A percentile compares a stretch with the other conserved stretches of the same genome.
Evolutionary conservation across 768 basidiomycete genomes (phyloP).

Genomic region (Hygrophorus pudorinus): DNA sequence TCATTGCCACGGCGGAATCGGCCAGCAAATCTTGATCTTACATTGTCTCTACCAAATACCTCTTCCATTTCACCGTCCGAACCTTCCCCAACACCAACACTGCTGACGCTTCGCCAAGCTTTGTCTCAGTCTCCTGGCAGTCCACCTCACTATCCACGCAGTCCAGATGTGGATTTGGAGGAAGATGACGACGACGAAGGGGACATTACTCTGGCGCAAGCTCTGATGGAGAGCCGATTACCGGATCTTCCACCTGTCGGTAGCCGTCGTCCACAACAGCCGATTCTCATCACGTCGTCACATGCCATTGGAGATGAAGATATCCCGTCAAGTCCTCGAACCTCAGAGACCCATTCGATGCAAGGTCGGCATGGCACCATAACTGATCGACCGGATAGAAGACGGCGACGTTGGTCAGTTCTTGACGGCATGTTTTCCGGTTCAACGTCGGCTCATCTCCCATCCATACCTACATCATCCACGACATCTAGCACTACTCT

Average conservation of each 20-base stretch:
- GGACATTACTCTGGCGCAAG: slow-evolving; percentile 62
- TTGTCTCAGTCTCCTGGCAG: slow-evolving; percentile 32
- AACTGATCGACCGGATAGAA: slow-evolving; percentile 25
- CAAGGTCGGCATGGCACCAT: slow-evolving; percentile 21
- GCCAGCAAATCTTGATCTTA: slow-evolving; percentile 62
- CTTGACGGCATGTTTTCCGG: slow-evolving; percentile 31
- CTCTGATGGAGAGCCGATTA: slow-evolving; percentile 68
- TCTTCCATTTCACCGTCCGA: slow-evolving; percentile 21
- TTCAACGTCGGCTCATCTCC: not conserved
- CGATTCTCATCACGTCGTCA: slow-evolving; percentile 50
- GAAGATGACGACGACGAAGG: slow-evolving; percentile 57
- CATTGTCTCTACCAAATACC: slow-evolving; percentile 26
- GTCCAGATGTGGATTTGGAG: slow-evolving; percentile 21
- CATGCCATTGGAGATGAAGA: slow-evolving; percentile 34
- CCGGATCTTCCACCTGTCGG: slow-evolving; percentile 68
- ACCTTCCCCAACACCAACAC: slow-evolving; percentile 53
- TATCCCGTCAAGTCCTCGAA: slow-evolving; percentile 31
- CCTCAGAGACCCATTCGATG: slow-evolving; percentile 31
- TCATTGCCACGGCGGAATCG: slow-evolving; percentile 37
- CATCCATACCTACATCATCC: no score
- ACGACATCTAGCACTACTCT: slow-evolving; percentile 8
- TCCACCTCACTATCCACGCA: slow-evolving; percentile 23
- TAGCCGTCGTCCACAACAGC: slow-evolving; percentile 52
- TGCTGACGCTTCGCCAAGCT: slow-evolving; percentile 58
- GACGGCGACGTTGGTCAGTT: slow-evolving; percentile 68